Evolutionary conservation across 768 basidiomycete species (phyloP), one percentile per base, ranked within the genome.

Genomic region (Rhodotorula graminis): DNA sequence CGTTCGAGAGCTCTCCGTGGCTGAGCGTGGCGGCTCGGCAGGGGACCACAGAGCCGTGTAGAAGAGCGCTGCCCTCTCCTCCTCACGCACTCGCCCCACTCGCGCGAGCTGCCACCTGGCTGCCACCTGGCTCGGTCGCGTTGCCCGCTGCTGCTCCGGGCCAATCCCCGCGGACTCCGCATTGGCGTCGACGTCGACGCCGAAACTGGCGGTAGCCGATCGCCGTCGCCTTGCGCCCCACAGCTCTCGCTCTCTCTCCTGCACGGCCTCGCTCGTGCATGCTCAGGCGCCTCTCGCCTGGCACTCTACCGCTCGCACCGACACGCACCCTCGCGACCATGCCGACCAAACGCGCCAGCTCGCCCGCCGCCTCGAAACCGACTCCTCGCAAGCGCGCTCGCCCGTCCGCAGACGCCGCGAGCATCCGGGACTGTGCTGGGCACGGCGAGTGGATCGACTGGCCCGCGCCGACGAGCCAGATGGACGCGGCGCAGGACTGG

Each of bases 391-490:
- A 46, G 15, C 44, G 46, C 46, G 29, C 29, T 3, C 44, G 44
- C 16, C 6, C 29, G 27, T 2, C 60, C 1, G 9, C 50, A 12
- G 21, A 15, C 59, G n/a, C 2, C 31, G 19, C 37, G 5, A 37
- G 37, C 37, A 37, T 37, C 60, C 23, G 31, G n/a, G 61, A 62
- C 12, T 8, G 9, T 3, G 61, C 61, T 11, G 71, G 71, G 19
- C 15, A 56, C 27, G 66, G 66, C 8, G 44, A 46, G 40, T 72
- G 71, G 71, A 64, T 50, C 25, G 80, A 82, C 64, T 83, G 82
- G 82, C 82, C 82, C 0, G 82, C 82, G 2, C 82, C 82, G 4
- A 40, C 69, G 29, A 23, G 49, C 9, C 76, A 78, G n/a, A 79
- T 82, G 72, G 66, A 77, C 19, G 64, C 33, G 16, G 82, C 82